Conservation (phyloP, 2,329 filamentous ascomycete species). For the Elsinoe batatas region DNA sequence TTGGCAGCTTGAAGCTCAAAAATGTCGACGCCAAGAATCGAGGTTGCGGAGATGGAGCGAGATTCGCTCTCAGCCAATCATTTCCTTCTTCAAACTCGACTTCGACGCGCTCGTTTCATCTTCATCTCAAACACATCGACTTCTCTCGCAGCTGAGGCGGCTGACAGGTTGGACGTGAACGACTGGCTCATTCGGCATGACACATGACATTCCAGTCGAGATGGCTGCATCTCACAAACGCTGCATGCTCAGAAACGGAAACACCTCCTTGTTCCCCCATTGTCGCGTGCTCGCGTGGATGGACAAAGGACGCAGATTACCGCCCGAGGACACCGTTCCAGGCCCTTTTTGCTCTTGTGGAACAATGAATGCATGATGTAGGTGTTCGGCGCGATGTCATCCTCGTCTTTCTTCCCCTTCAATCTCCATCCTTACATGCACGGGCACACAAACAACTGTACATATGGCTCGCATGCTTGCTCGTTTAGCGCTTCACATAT, state of each 20-base stretch:
- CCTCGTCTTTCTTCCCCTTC: not conserved
- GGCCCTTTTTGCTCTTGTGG: not conserved
- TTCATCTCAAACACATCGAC: conserved; percentile 7
- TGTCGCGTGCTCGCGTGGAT: conserved; percentile 8
- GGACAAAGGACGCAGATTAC: conserved; percentile 1
- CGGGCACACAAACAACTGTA: not conserved
- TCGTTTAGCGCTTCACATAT: not conserved
- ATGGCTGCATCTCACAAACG: not conserved
- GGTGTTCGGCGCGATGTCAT: conserved; percentile 1
- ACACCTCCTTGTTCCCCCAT: conserved; percentile 5
- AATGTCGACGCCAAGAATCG: conserved; percentile 12
- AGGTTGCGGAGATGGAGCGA: conserved; percentile 1
- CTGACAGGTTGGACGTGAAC: not conserved
- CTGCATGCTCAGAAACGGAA: conserved; percentile 5
- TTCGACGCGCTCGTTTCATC: conserved; percentile 13
- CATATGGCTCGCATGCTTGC: conserved; percentile 5
- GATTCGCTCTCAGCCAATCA: conserved; percentile 13
- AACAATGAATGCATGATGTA: conserved; percentile 11
- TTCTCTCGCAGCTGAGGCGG: not conserved
- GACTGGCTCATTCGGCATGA: not conserved
- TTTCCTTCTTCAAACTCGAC: conserved; percentile 5
- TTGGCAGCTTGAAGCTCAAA: conserved; percentile 4
- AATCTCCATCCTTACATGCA: conserved; percentile 6
- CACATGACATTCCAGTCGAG: not conserved
- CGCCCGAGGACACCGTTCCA: not conserved